A percentile compares a stretch with the other conserved stretches of the same genome.
Conservation (phyloP, 176 grass and related monocot species). For the Coix lacrymajobi region DNA sequence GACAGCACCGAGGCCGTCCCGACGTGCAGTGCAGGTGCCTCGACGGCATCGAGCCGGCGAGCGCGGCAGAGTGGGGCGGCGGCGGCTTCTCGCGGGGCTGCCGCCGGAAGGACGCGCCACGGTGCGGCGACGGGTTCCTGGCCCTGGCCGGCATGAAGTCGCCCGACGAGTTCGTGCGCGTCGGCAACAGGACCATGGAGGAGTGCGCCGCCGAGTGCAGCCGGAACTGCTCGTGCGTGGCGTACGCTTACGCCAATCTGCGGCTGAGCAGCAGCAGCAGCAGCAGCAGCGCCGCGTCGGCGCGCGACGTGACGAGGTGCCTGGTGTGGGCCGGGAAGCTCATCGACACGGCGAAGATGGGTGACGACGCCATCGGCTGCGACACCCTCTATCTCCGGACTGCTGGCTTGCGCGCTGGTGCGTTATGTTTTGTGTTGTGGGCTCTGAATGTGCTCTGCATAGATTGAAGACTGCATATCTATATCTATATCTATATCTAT, state of each 20-base stretch:
- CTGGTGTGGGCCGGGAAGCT: conserved; percentile 33
- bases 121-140: conserved; percentile 1
- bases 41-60: conserved; percentile 20
- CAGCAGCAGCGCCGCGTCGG: background rate
- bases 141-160: background rate
- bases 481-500: too few species aligned
- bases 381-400: conserved; percentile 37
- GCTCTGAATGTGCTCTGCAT: background rate
- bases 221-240: conserved; percentile 40
- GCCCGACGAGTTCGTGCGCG: background rate
- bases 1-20: background rate
- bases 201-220: conserved; percentile 22
- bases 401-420: background rate
- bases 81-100: conserved; percentile 3
- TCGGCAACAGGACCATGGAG: conserved; percentile 1
- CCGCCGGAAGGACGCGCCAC: background rate
- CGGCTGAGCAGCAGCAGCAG: background rate
- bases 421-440: background rate
- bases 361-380: background rate
- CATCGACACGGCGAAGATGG: conserved; percentile 19
- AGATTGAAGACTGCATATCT: too few species aligned
- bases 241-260: conserved; percentile 29
- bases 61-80: background rate
- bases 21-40: conserved; percentile 33
- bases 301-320: background rate